Evolutionary conservation across 768 basidiomycete genomes (phyloP), one percentile per base, ranked within the genome.

Genomic region (Phallus indusiatus): DNA sequence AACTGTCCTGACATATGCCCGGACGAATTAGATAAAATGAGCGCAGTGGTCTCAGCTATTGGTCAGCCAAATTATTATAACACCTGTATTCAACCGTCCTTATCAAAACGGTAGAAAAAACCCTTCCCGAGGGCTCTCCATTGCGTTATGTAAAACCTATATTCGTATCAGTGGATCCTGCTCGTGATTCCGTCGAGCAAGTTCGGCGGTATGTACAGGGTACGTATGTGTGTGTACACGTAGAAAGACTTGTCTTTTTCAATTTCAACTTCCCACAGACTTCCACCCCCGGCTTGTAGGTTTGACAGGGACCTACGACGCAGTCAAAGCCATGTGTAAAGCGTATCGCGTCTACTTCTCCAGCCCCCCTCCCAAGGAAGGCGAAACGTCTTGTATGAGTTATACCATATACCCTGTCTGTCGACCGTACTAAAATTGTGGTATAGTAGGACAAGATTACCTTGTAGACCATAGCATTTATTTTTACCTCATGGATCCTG

Each of bases 1-100:
- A 95, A 99, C 72, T 99, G 96, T 72, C 95, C 96, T 6, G 96
- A 99, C 72, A 97, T 99, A 56, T 99, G 96, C 68, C 96, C 96
- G 1, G 90, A 94, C 56, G 95, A 98, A 73, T 78, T 99, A 28
- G 96, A 99, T 76, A 98, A 98, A 76, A 83, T 97, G 75, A 84
- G 88, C 12, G 77, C 73, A 0, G 84, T 94, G 17, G 76, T 98
- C 47, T 78, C 86, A 34, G 72, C 76, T 52, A 75, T 91, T 56
- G 86, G 93, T 91, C 63, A 61, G 88, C 70, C 24, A 47, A 20
- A 36, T 17, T n/a, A 14, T 22, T 22, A 14, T 51, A 4, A 16
- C 21, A 16, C 54, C 58, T 34, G 36, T 47, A 37, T 48, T 37
- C 34, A 34, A 49, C 11, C 36, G 2, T 51, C 35, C 42, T 52